Evolutionary conservation across 192 early-diverging fungal species (phyloP).

Genomic region (Chytriomyces confervae): DNA sequence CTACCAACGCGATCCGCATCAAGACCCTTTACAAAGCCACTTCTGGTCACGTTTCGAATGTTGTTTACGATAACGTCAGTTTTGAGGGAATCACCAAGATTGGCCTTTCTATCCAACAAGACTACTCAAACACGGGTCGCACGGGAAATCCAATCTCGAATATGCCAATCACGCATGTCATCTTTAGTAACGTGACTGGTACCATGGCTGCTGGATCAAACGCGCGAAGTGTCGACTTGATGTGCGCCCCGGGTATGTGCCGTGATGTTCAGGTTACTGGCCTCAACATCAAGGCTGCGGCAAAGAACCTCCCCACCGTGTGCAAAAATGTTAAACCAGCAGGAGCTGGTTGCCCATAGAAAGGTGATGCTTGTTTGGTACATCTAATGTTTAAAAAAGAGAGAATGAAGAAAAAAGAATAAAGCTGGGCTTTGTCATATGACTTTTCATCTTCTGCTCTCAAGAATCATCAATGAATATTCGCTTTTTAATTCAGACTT

Average conservation of each 20-base stretch:
- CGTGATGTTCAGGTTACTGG: not conserved
- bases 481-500: too few species aligned
- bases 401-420: too few species aligned
- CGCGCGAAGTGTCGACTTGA: not conserved
- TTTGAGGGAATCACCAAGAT: constrained; percentile 42
- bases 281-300: too few species aligned
- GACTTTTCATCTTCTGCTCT: too few species aligned
- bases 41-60: constrained; percentile 46
- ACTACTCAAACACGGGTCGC: constrained; percentile 50
- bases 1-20: constrained; percentile 49
- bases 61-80: constrained; percentile 51
- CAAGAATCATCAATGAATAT: too few species aligned
- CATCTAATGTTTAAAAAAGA: too few species aligned
- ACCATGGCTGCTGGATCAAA: not conserved
- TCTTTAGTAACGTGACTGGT: not conserved
- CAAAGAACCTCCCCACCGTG: too few species aligned
- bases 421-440: too few species aligned
- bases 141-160: constrained; percentile 44
- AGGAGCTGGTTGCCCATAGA: too few species aligned
- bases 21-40: constrained; percentile 54
- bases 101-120: constrained; percentile 53
- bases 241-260: constrained; percentile 1
- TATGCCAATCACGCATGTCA: constrained; percentile 50
- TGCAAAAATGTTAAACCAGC: too few species aligned
- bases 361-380: too few species aligned